Conservation (phyloP, 805 yeast species). For the Jamesozyma hellenica region DNA sequence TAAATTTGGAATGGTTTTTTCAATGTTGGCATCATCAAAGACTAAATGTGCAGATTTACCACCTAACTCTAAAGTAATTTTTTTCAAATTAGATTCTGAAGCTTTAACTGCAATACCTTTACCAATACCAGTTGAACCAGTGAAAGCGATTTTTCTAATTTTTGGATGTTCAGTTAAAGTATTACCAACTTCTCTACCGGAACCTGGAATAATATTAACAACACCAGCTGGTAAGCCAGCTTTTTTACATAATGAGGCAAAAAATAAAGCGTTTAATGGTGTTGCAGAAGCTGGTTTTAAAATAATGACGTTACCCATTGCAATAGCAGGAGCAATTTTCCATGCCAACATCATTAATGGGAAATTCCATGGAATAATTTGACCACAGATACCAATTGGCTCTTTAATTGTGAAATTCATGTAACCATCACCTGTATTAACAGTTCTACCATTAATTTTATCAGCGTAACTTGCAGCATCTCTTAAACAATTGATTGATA, state of each 20-base stretch:
- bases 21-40: conserved; percentile 56
- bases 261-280: conserved; percentile 60
- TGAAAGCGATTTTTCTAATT: conserved; percentile 68
- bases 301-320: conserved; percentile 65
- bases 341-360: conserved; percentile 71
- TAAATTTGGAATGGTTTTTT: conserved; percentile 40
- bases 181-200: conserved; percentile 64
- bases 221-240: conserved; percentile 73
- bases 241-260: conserved; percentile 50
- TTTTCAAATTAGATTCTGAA: conserved; percentile 63
- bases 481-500: conserved; percentile 55
- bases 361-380: conserved; percentile 80
- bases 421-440: conserved; percentile 54
- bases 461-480: conserved; percentile 68
- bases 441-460: conserved; percentile 53
- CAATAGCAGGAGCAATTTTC: conserved; percentile 73
- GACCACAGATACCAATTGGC: conserved; percentile 77
- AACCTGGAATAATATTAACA: conserved; percentile 63
- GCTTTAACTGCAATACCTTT: conserved; percentile 59
- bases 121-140: conserved; percentile 75
- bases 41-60: conserved; percentile 76
- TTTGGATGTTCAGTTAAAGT: conserved; percentile 59
- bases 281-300: conserved; percentile 72
- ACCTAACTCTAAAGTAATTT: conserved; percentile 73
- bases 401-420: conserved; percentile 59